Conservation (phyloP, 345 rosid species). For the Eucalyptus virginea region DNA sequence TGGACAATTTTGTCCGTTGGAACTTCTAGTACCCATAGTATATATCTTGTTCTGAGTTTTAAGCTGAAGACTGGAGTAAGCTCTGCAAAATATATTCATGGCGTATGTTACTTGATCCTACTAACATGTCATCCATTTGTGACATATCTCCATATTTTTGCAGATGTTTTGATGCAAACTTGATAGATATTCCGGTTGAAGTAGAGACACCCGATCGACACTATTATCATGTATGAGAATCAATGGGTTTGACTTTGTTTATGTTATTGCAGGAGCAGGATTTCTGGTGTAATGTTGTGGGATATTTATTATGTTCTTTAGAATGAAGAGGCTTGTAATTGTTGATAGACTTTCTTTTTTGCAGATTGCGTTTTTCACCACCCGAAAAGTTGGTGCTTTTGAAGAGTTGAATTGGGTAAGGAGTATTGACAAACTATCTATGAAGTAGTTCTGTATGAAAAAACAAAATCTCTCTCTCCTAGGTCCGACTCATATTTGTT, state of each 20-base stretch:
- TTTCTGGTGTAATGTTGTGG: background rate
- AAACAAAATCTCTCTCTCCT: background rate
- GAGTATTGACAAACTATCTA: background rate
- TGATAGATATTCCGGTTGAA: conserved; percentile 84
- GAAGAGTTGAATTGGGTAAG: conserved; percentile 96
- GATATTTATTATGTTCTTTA: background rate
- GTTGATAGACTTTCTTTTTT: background rate
- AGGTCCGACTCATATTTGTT: background rate
- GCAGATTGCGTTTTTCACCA: conserved; percentile 82
- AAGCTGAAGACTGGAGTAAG: background rate
- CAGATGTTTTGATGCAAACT: conserved; percentile 75
- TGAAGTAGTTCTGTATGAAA: background rate
- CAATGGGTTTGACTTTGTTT: background rate
- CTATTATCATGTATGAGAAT: conserved; percentile 62
- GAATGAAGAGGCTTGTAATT: background rate
- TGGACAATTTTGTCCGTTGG: background rate
- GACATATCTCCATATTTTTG: background rate
- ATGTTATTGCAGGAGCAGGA: background rate
- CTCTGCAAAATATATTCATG: background rate
- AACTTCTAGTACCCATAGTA: background rate
- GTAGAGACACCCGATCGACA: conserved; percentile 68
- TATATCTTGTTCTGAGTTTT: background rate
- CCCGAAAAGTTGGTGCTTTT: conserved; percentile 44
- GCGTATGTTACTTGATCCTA: background rate
- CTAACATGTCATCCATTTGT: background rate